Conservation (phyloP, 352 stramenopile species). For the Globisporangium lucens region DNA sequence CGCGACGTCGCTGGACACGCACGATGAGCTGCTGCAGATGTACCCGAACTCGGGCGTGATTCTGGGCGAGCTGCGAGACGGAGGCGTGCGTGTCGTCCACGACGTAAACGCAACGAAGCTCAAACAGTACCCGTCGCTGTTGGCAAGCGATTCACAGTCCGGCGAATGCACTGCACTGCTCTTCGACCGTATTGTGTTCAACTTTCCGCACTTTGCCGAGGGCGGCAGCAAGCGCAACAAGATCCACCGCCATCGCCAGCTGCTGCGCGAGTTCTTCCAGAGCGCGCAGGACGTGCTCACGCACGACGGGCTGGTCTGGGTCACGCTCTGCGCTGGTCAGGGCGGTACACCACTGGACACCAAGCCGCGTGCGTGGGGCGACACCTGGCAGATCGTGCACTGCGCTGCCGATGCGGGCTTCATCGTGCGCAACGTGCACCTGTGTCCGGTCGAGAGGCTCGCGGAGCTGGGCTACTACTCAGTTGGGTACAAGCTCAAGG, state of each 20-base stretch:
- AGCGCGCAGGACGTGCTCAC: conserved; percentile 55
- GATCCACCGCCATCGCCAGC: conserved; percentile 76
- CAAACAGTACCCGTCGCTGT: conserved; percentile 29
- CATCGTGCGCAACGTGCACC: conserved; percentile 58
- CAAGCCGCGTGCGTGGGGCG: conserved; percentile 51
- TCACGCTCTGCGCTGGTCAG: conserved; percentile 78
- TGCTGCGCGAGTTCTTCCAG: conserved; percentile 74
- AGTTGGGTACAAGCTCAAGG: conserved; percentile 72
- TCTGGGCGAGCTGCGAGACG: conserved; percentile 48
- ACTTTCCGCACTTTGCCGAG: conserved; percentile 84
- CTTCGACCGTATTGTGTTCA: conserved; percentile 84
- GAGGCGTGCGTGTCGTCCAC: conserved; percentile 56
- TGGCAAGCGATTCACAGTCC: neutral
- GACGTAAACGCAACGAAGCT: conserved; percentile 73
- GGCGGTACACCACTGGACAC: conserved; percentile 70
- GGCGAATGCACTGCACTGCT: neutral
- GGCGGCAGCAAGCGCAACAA: conserved; percentile 78
- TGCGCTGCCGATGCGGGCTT: conserved; percentile 55
- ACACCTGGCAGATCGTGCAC: conserved; percentile 82
- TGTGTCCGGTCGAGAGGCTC: conserved; percentile 57
- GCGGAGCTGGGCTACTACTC: conserved; percentile 71
- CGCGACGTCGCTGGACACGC: conserved; percentile 67
- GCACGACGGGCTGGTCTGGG: conserved; percentile 65
- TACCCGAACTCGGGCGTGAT: conserved; percentile 60
- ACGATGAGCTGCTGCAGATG: conserved; percentile 63